Evolutionary conservation across 192 early-diverging fungal species (phyloP).

Genomic region (Coemansia sp.): DNA sequence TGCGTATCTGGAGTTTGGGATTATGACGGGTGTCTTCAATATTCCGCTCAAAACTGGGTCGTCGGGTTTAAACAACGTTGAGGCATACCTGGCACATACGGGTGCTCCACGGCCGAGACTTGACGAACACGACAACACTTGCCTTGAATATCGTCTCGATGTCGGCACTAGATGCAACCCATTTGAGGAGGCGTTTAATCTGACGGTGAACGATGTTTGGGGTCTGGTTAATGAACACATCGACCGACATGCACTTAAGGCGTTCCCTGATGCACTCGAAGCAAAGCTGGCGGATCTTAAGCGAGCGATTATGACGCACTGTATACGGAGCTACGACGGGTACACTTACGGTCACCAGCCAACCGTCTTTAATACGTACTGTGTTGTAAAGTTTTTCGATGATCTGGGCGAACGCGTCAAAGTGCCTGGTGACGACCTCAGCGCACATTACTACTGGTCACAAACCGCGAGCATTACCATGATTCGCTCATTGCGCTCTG

Average conservation of each 20-base stretch:
- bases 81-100: not conserved
- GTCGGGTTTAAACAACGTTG: not conserved
- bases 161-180: not conserved
- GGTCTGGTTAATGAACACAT: not conserved
- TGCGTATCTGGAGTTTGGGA: not conserved
- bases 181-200: not conserved
- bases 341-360: not conserved
- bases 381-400: not conserved
- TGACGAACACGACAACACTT: not conserved
- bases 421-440: not conserved
- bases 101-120: not conserved
- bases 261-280: not conserved
- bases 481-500: not conserved
- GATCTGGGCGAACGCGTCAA: not conserved
- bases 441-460: not conserved
- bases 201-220: not conserved
- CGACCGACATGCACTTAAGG: not conserved
- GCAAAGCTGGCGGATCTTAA: not conserved
- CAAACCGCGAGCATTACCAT: not conserved
- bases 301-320: not conserved
- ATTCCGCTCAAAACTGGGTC: not conserved
- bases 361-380: not conserved
- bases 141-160: not conserved
- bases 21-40: not conserved
- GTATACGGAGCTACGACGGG: not conserved